Base-by-base conservation (phyloP, 2,329 filamentous ascomycete genomes). In the Acephala macrosclerotiorum region DNA sequence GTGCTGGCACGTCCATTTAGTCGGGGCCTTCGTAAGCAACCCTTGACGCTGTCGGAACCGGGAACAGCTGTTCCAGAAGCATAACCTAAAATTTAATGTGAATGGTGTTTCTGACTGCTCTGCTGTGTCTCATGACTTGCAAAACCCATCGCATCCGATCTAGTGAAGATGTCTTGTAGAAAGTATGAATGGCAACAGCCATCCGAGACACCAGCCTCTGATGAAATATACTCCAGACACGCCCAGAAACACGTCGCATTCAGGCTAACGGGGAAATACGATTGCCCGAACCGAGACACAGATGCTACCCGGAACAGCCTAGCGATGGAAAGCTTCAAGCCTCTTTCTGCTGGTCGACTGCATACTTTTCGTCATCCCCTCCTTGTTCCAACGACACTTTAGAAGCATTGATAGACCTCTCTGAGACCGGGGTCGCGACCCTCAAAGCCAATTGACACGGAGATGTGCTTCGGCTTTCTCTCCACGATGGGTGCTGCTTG, bases 241-340 rank as follows among this genome's bases (percentile, higher is more conserved):
- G 45, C 45, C 22, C 45, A 25, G 45, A 25, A 33, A 6, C 6
- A 14, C 8, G 12, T 33, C 14, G 25, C 35, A 40, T 36, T 57
- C 35, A 57, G 22, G 57, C 38, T 40, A n/a, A 55, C 35, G 9
- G 12, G 61, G 58, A 61, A 55, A 61, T 66, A 67, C 40, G n/a
- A 61, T 67, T 49, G 45, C 45, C 65, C 65, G 65, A 45, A 45
- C 58, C 58, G 35, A 59, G 33, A 38, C 55, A 36, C 20, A 38
- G 33, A 57, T 25, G 14, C 11, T 67, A 53, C 58, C 40, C n/a
- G 29, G 51, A 56, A 16, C n/a, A 38, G 64, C 56, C 45, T 66
- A 66, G 64, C 60, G 47, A 36, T 9, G n/a, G n/a, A n/a, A n/a
- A n/a, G n/a, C n/a, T n/a, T n/a, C n/a, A 18, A 14, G 33, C 20